Base-by-base conservation (phyloP, 148 eudicot genomes). In the Euryodendron excelsum region DNA sequence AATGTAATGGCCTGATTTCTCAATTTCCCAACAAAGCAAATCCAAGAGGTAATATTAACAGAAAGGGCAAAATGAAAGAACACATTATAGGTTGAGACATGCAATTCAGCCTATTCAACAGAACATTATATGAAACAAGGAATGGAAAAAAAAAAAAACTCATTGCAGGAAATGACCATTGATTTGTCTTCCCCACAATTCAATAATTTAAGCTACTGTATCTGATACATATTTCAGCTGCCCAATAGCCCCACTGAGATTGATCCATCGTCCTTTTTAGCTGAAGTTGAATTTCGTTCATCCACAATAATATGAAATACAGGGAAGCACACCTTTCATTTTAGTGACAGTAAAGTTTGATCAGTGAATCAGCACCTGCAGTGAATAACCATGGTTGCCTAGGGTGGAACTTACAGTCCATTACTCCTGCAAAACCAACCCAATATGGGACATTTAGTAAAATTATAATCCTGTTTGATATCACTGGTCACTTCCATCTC, bases 341-440 rank as follows among this genome's bases (percentile, higher is more conserved):
- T 79, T 83, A 89, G 37, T 88, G 88, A 44, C 91, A 88, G 78
- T 83, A 90, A 48, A 90, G 85, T 80, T 77, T 87, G 71, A 90
- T 85, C 69, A 88, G 84, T 48, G 90, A 85, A 77, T 90, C 90
- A 62, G 90, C 89, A 61, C 94, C 91, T 0, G 94, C 94, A 44
- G 94, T 88, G 80, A 90, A 90, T 79, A 90, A 80, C 94, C 94
- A 90, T 36, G 94, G 94, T 75, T 90, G 94, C 76, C 84, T 85
- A 15, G 94, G 94, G 68, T 90, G 94, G 77, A 90, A 90, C 77
- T 88, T 85, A 81, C 90, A 84, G 80, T 90, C 94, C 75, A 90
- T 33, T 50, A 90, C 81, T 59, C 90, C 94, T 90, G 88, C 68
- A 82, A 67, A 25, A 39, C n/a, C n/a, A n/a, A n/a, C n/a, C n/a